phyloP scores from a whole-genome alignment of 495 filamentous ascomycete genomes.

The Neurospora hispaniola region DNA sequence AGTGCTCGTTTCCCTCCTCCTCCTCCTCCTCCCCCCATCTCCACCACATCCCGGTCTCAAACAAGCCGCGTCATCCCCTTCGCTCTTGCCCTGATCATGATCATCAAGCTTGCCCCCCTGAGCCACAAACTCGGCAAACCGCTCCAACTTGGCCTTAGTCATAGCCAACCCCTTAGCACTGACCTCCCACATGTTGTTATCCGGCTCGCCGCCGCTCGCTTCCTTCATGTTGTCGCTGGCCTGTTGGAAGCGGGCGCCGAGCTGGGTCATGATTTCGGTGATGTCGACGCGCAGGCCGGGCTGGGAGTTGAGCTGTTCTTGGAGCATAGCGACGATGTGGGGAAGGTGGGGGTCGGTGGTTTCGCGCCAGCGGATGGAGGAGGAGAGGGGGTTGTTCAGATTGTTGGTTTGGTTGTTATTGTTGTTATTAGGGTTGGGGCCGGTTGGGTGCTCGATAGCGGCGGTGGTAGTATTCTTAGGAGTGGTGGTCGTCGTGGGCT shows the following conservation, averaged over 20 bases:
- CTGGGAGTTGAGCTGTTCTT: constrained; percentile 16
- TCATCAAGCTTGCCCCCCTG: not conserved
- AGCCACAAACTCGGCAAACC: constrained; percentile 22
- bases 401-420: not conserved
- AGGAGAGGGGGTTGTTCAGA: not conserved
- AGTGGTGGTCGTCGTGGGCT: not conserved
- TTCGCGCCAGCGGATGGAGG: constrained; percentile 4
- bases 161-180: constrained; percentile 19
- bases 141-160: constrained; percentile 19
- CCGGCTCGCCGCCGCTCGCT: not conserved
- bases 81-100: not conserved
- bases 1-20: not conserved
- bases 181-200: constrained; percentile 20
- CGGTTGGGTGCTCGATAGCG: too few species aligned
- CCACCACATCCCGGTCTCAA: not conserved
- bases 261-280: constrained; percentile 13
- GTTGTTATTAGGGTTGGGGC: too few species aligned
- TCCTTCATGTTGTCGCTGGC: constrained; percentile 8
- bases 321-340: constrained; percentile 13
- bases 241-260: constrained; percentile 20
- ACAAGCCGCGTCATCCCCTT: not conserved
- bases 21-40: not conserved
- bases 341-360: constrained; percentile 16
- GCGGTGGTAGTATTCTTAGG: not conserved
- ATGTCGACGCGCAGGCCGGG: constrained; percentile 22